A percentile compares a stretch with the other conserved stretches of the same genome.
Evolutionary conservation across 169 alveolate genomes (phyloP).

Genomic region (Prorocentrum cordatum): DNA sequence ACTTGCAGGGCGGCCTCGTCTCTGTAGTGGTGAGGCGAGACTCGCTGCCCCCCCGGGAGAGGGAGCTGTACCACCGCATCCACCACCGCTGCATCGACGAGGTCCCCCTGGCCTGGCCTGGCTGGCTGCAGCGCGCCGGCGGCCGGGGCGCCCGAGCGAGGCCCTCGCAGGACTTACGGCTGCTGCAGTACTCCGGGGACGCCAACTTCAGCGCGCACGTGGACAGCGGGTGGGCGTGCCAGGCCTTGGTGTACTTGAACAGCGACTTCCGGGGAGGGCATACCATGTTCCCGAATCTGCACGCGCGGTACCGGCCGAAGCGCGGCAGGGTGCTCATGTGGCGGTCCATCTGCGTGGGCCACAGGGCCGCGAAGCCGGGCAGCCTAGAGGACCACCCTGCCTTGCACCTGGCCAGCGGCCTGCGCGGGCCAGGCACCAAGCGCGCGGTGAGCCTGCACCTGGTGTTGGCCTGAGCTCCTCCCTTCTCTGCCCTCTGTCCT

Average conservation of each 20-base stretch:
- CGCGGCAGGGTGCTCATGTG: constrained; percentile 21
- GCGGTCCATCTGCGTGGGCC: constrained; percentile 29
- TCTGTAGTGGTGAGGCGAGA: constrained; percentile 18
- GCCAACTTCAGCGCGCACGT: constrained; percentile 44
- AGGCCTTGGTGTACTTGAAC: constrained; percentile 9
- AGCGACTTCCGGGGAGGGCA: constrained; percentile 21
- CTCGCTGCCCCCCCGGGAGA: background rate
- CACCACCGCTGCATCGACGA: constrained; percentile 35
- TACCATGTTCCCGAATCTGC: constrained; percentile 11
- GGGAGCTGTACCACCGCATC: background rate
- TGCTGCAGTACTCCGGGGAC: background rate
- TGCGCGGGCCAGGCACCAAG: background rate
- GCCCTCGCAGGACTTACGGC: constrained; percentile 25
- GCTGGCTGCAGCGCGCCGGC: constrained; percentile 20
- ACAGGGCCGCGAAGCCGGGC: background rate
- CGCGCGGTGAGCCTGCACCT: constrained; percentile 18
- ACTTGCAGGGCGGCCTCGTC: background rate
- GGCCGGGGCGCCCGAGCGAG: background rate
- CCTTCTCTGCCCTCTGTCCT: too few relatives aligned
- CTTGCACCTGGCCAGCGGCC: constrained; percentile 1
- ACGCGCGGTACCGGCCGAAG: constrained; percentile 10
- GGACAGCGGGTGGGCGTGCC: constrained; percentile 52
- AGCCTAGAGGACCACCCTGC: constrained; percentile 39
- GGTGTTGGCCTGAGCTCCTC: constrained; percentile 3
- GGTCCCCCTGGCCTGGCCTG: constrained; percentile 19